Conservation (phyloP, 1,139 yeast genomes). For the Yamadazyma triangularis region DNA sequence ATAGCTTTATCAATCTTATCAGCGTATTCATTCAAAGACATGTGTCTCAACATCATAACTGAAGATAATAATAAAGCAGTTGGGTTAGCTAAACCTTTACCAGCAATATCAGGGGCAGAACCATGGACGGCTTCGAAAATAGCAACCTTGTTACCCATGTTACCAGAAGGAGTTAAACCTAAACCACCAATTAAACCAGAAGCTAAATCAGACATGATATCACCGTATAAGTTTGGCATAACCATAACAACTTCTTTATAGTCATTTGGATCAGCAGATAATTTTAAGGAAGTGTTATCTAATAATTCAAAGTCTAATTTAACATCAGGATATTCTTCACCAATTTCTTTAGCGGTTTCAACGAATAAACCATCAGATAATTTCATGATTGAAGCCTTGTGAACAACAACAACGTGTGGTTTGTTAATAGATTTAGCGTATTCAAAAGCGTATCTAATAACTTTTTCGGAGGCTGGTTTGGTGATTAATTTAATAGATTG, state of each 20-base stretch:
- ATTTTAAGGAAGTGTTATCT: constrained; percentile 90
- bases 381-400: constrained; percentile 98
- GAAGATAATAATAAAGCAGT: constrained; percentile 94
- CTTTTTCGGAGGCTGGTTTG: constrained; percentile 93
- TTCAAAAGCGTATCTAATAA: constrained; percentile 93
- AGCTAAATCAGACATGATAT: constrained; percentile 93
- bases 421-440: constrained; percentile 87
- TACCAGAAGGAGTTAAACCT: constrained; percentile 98
- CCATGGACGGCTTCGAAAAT: constrained; percentile 99
- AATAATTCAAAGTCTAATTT: constrained; percentile 79
- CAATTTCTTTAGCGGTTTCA: constrained; percentile 83
- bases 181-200: constrained; percentile 98
- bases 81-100: constrained; percentile 98
- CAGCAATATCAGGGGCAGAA: constrained; percentile 96
- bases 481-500: constrained; percentile 97
- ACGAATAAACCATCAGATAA: constrained; percentile 96
- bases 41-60: constrained; percentile 98
- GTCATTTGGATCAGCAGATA: constrained; percentile 83
- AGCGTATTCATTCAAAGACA: constrained; percentile 81
- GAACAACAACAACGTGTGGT: constrained; percentile 90
- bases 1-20: constrained; percentile 85
- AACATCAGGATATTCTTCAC: constrained; percentile 88
- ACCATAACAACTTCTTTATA: constrained; percentile 87
- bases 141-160: constrained; percentile 97
- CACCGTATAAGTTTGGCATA: constrained; percentile 99